Percentiles rank a stretch among this genome's conserved stretches.
phyloP scores from a whole-genome alignment of 1,284 basidiomycete species.

The Ceratobasidium sp. region DNA sequence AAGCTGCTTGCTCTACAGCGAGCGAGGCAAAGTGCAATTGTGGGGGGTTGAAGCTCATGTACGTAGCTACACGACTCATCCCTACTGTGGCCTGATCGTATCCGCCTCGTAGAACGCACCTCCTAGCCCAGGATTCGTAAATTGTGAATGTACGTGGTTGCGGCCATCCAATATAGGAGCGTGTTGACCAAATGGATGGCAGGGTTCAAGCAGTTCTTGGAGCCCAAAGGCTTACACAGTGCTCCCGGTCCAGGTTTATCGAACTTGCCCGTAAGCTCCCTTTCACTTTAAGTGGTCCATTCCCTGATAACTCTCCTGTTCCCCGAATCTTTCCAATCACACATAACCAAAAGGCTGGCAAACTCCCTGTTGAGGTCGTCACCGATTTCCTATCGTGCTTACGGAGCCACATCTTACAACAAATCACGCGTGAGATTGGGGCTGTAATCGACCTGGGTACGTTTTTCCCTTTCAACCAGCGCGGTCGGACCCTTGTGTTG shows the following conservation, averaged over 20 bases:
- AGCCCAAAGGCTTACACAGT: slow-evolving; percentile 72
- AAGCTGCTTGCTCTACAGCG: slow-evolving; percentile 77
- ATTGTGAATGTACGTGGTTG: slow-evolving; percentile 65
- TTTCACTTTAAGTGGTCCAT: not conserved
- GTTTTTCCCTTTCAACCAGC: slow-evolving; percentile 45
- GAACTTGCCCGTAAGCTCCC: slow-evolving; percentile 65
- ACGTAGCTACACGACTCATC: not conserved
- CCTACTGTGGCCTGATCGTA: not conserved
- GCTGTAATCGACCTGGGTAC: slow-evolving; percentile 78
- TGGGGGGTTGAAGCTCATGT: slow-evolving; percentile 80
- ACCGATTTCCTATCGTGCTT: slow-evolving; percentile 77
- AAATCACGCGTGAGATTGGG: slow-evolving; percentile 81
- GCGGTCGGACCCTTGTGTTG: not conserved
- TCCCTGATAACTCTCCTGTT: not conserved
- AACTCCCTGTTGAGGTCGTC: slow-evolving; percentile 74
- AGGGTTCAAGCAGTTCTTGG: slow-evolving; percentile 80
- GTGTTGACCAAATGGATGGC: slow-evolving; percentile 43
- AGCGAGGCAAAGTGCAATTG: slow-evolving; percentile 68
- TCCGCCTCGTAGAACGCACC: slow-evolving; percentile 58
- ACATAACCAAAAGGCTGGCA: slow-evolving; percentile 62
- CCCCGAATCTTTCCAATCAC: not conserved
- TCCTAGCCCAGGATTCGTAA: slow-evolving; percentile 66
- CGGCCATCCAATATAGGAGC: not conserved
- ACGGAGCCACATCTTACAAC: slow-evolving; percentile 82
- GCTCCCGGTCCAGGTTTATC: slow-evolving; percentile 76